Evolutionary conservation across 192 early-diverging fungal genomes (phyloP).

Genomic region (Geranomyces michiganensis): DNA sequence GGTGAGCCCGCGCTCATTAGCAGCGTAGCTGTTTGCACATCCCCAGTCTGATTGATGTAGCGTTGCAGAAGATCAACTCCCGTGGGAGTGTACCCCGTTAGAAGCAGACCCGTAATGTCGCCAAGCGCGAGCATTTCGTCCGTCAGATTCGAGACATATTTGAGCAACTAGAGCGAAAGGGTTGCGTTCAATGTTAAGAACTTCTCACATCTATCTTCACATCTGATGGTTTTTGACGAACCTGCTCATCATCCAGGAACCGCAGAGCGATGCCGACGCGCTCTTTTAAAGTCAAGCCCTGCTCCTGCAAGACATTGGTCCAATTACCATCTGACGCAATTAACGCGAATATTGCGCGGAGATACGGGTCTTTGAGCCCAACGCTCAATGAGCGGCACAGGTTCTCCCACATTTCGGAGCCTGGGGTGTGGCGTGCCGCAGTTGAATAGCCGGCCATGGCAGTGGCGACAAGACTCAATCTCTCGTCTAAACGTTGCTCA

Average conservation of each 20-base stretch:
- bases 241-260: conserved; percentile 79
- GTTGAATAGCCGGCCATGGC: conserved; percentile 62
- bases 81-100: conserved; percentile 69
- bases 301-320: conserved; percentile 72
- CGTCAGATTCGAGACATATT: conserved; percentile 61
- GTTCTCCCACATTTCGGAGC: conserved; percentile 55
- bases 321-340: conserved; percentile 81
- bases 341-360: conserved; percentile 87
- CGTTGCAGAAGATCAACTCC: conserved; percentile 76
- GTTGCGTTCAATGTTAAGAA: too few species aligned
- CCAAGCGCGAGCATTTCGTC: conserved; percentile 63
- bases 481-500: conserved; percentile 68
- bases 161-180: conserved; percentile 64
- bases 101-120: conserved; percentile 76
- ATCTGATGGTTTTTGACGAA: conserved; percentile 33
- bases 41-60: conserved; percentile 83
- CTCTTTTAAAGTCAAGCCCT: conserved; percentile 74
- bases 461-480: conserved; percentile 82
- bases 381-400: conserved; percentile 63
- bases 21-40: conserved; percentile 87
- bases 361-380: conserved; percentile 72
- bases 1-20: conserved; percentile 67
- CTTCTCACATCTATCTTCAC: too few species aligned
- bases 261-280: conserved; percentile 83
- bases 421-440: conserved; percentile 8